phyloP scores from a whole-genome alignment of 2,329 filamentous ascomycete species.

The Mollisia scopiformis region DNA sequence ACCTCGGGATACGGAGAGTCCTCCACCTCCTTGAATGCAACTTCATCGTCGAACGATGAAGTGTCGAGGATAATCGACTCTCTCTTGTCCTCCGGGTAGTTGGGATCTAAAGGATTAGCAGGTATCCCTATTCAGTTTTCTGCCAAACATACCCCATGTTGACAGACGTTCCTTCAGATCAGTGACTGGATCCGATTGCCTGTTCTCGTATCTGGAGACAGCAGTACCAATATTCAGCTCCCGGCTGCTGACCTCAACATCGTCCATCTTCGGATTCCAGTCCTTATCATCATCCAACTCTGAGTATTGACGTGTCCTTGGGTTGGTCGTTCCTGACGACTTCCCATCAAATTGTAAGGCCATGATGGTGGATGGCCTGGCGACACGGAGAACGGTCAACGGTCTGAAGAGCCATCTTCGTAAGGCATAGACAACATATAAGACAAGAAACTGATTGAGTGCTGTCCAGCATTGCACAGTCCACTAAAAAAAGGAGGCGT shows the following conservation, averaged over 20 bases:
- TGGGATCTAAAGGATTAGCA: slow-evolving; percentile 18
- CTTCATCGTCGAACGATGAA: slow-evolving; percentile 47
- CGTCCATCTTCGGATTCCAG: slow-evolving; percentile 27
- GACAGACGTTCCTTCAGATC: slow-evolving; percentile 23
- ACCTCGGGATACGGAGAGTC: slow-evolving; percentile 38
- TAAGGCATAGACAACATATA: slow-evolving; percentile 40
- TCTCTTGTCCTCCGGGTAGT: slow-evolving; percentile 21
- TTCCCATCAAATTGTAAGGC: slow-evolving; percentile 26
- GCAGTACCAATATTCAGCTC: slow-evolving; percentile 14
- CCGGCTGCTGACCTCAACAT: slow-evolving; percentile 20
- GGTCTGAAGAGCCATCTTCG: slow-evolving; percentile 26
- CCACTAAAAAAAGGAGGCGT: slow-evolving; percentile 14
- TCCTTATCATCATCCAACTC: slow-evolving; percentile 24
- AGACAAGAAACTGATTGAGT: slow-evolving; percentile 9
- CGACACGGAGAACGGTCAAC: slow-evolving; percentile 32
- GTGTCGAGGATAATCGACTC: slow-evolving; percentile 68
- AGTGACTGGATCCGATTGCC: slow-evolving; percentile 20
- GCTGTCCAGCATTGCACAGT: neutral
- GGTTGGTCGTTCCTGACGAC: slow-evolving; percentile 25
- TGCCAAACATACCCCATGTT: slow-evolving; percentile 19
- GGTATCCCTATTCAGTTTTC: neutral
- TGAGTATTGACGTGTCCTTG: slow-evolving; percentile 16
- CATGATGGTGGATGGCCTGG: slow-evolving; percentile 18
- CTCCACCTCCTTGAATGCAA: slow-evolving; percentile 23
- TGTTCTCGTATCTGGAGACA: slow-evolving; percentile 16